These are phyloP conservation scores for Cladosporium sp. DNA, from an alignment of 2,329 filamentous ascomycete species.

Conservation along the genomic window DNA sequence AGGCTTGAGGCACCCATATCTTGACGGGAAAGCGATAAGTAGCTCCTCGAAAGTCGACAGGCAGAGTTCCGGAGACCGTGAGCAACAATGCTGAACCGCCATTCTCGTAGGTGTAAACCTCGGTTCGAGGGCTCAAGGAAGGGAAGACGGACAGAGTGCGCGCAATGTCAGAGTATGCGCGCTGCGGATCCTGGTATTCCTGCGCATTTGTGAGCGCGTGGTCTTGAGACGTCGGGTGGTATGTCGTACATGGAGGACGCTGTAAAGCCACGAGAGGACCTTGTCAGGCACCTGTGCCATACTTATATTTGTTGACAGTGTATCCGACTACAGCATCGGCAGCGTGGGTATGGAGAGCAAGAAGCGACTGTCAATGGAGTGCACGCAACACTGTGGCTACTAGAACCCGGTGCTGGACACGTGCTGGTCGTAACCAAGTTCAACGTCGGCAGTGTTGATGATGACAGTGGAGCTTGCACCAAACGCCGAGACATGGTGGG, in stretches of 20 bases:
- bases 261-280: constrained; percentile 92
- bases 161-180: constrained; percentile 87
- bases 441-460: background rate
- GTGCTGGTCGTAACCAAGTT: background rate
- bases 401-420: background rate
- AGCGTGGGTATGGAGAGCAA: no score
- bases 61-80: constrained; percentile 79
- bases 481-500: constrained; percentile 3
- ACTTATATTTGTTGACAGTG: background rate
- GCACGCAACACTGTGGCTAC: background rate
- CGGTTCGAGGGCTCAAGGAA: constrained; percentile 77
- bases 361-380: background rate
- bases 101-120: constrained; percentile 93
- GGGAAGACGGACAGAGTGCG: constrained; percentile 75
- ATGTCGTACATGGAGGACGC: constrained; percentile 61
- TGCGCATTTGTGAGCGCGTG: constrained; percentile 41
- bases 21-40: constrained; percentile 88
- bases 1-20: constrained; percentile 88
- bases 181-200: constrained; percentile 92
- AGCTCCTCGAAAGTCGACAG: constrained; percentile 83
- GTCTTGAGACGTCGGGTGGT: background rate
- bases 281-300: constrained; percentile 75
- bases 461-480: background rate
- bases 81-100: constrained; percentile 82
- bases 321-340: background rate